These are phyloP conservation scores for Suillus spraguei DNA, from an alignment of 768 basidiomycete genomes.

Conservation along the genomic window DNA sequence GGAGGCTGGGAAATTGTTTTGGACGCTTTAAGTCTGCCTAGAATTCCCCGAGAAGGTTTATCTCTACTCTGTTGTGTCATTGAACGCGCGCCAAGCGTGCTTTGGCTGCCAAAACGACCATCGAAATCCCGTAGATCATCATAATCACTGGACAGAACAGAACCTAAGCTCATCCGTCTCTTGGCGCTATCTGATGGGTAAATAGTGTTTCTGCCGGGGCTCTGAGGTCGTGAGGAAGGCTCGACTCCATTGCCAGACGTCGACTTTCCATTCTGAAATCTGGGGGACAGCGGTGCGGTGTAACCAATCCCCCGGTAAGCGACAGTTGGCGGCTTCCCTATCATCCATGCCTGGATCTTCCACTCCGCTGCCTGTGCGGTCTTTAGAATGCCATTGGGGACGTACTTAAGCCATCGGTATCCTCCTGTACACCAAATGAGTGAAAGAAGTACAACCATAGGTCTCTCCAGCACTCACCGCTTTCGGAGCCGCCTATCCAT, in stretches of 20 bases:
- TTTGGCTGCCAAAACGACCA: constrained; percentile 81
- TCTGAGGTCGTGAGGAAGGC: constrained; percentile 22
- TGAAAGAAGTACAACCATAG: constrained; percentile 11
- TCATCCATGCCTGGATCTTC: constrained; percentile 96
- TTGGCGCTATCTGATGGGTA: constrained; percentile 40
- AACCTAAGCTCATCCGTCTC: constrained; percentile 71
- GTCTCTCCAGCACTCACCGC: constrained; percentile 47
- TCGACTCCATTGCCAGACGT: constrained; percentile 24
- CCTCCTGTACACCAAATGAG: constrained; percentile 50
- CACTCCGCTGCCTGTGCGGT: constrained; percentile 97
- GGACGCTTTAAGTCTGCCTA: constrained; percentile 57
- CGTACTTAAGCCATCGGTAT: constrained; percentile 97
- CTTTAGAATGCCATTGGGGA: constrained; percentile 90
- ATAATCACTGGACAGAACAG: constrained; percentile 80
- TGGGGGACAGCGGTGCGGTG: constrained; percentile 47
- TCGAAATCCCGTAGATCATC: constrained; percentile 88
- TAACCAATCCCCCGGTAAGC: constrained; percentile 88
- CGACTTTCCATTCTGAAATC: constrained; percentile 24
- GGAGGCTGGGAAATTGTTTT: constrained; percentile 46
- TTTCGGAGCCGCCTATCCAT: constrained; percentile 93
- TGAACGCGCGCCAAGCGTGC: constrained; percentile 61
- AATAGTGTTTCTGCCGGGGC: constrained; percentile 21
- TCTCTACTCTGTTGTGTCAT: constrained; percentile 43
- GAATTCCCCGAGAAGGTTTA: constrained; percentile 69
- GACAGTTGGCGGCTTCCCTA: constrained; percentile 91